Conservation (phyloP, 768 basidiomycete genomes). For the Neoboletus magnificus region DNA sequence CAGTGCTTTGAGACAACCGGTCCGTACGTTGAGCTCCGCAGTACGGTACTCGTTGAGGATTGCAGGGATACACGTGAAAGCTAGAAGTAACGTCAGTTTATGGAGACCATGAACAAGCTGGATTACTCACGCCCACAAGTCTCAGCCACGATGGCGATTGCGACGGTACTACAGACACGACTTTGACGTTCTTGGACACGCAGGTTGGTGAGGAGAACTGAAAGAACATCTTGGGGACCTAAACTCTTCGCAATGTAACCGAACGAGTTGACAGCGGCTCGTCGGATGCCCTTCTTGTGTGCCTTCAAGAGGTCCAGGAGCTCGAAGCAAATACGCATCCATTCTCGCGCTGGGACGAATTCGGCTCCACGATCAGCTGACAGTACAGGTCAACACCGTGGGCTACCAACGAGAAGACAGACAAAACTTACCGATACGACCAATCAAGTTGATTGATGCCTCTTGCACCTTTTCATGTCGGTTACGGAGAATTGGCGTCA, state of each 20-base stretch:
- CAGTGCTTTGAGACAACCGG: slow-evolving; percentile 96
- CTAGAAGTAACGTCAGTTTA: slow-evolving; percentile 31
- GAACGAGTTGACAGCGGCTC: slow-evolving; percentile 98
- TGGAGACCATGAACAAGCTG: not conserved
- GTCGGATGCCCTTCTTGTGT: slow-evolving; percentile 98
- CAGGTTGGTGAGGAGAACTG: slow-evolving; percentile 92
- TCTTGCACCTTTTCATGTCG: slow-evolving; percentile 99
- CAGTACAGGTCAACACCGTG: not conserved
- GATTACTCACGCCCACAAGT: slow-evolving; percentile 68
- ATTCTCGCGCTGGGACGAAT: slow-evolving; percentile 96
- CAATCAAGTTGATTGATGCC: slow-evolving; percentile 98
- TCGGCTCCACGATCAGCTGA: slow-evolving; percentile 97
- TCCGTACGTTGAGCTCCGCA: slow-evolving; percentile 96
- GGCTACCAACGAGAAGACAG: not conserved
- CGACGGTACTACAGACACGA: slow-evolving; percentile 97
- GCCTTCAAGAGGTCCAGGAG: slow-evolving; percentile 95
- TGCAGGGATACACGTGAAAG: slow-evolving; percentile 98
- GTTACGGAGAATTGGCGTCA: slow-evolving; percentile 99
- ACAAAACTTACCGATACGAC: slow-evolving; percentile 68
- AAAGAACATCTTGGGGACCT: slow-evolving; percentile 97
- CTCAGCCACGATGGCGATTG: slow-evolving; percentile 93
- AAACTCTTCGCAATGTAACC: slow-evolving; percentile 99
- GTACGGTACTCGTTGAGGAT: slow-evolving; percentile 99
- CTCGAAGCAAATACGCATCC: slow-evolving; percentile 99
- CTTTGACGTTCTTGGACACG: slow-evolving; percentile 99